Base-by-base conservation (phyloP, 768 basidiomycete species). In the Hydnum rufescens region DNA sequence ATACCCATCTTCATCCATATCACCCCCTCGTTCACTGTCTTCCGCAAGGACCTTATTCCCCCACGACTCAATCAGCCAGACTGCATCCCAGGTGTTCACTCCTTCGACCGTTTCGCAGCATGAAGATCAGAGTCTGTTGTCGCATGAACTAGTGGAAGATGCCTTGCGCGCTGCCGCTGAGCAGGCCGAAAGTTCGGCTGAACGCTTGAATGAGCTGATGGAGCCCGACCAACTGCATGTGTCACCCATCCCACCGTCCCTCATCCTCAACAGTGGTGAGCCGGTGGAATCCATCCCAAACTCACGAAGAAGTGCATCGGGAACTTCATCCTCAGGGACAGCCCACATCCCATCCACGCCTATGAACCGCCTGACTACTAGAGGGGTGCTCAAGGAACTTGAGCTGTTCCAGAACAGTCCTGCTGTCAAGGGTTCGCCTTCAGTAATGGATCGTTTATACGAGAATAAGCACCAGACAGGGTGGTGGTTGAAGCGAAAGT, bases 171-270 rank as follows among this genome's bases (percentile, higher is more conserved):
- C 85, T 2, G 76, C 85, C 51, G 90, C 92, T 1, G 84, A 85
- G 58, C 92, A 95, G 62, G 92, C 92, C 0, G 86, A 90, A 62
- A 89, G 86, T 61, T 85, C 89, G 4, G 92, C 92, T 0, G 81
- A 87, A 62, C 74, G 86, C 48, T 66, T 96, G 26, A 63, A 93
- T 34, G 92, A 95, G 63, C 71, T 93, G 16, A 81, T 85, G 8
- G 84, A 88, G 26, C 49, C 49, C 32, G 77, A 77, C 49, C 68
- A 64, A 51, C 61, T 65, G 52, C 70, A 66, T 42, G 69, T 74
- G 54, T 74, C 75, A 22, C 66, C 71, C 5, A 69, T 80, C 8
- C 78, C 78, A 1, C 61, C 68, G 8, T 74, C 77, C 0, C 61
- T 83, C 34, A 60, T 76, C 39, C 61, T 19, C 19, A 19, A 8